Base-by-base conservation (phyloP, 257 asterid species). In the Penstemon barbatus region DNA sequence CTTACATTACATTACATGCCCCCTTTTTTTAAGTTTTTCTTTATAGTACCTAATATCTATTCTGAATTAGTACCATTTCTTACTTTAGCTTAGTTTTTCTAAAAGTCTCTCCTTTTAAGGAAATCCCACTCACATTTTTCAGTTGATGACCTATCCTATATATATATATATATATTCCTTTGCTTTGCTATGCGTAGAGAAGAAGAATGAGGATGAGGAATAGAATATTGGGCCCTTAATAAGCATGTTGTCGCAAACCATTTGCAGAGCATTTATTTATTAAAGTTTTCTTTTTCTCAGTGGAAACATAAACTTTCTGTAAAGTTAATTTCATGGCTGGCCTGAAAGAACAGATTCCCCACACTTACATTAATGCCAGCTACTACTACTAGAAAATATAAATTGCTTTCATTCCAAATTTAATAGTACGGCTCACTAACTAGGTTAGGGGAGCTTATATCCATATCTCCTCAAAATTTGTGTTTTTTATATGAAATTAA, bases 261-360 rank as follows among this genome's bases (percentile, higher is more conserved):
- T 15, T 72, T 63, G 69, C 73, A 65, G 56, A 59, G 57, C 33
- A 25, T 25, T 25, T 40, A 64, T 68, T 74, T 74, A 55, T 74
- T 74, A 55, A 39, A 44, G 12, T 18, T 52, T 7, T 53, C 33
- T 70, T n/a, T 60, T 70, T 63, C 63, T 66, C 11, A 82, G 82
- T 82, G 86, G 86, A 76, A 79, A 67, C 74, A 73, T 73, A 54
- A 39, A 42, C 80, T 81, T 78, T 82, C 42, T 73, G 78, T 71
- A 82, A 82, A 78, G 86, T 68, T 66, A 71, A 25, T 25, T 25
- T 25, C 8, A 3, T n/a, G 48, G 77, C 52, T 70, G 83, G 75
- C 82, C 69, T 65, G 53, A 68, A 75, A 74, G 65, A 68, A 64
- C 36, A 76, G 75, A 75, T 78, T 78, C 81, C 75, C 78, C 70